Evolutionary conservation across 2,329 filamentous ascomycete species (phyloP), one percentile per base, ranked within the genome.

Genomic region (Ophiostoma novo-ulmi): DNA sequence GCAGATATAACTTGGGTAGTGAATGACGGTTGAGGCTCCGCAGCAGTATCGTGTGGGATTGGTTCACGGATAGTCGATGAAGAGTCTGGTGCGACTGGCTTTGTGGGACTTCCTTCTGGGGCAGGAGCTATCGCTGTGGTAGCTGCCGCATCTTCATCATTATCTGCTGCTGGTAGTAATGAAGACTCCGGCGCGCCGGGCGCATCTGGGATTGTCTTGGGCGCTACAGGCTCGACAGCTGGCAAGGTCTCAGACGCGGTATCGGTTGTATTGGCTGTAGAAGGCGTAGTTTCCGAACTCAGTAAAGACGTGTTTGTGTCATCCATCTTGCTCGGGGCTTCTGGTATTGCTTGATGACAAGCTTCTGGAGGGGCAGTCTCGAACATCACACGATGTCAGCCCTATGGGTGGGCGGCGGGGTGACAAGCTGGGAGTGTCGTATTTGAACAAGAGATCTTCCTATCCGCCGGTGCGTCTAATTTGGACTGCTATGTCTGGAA

Each of bases 321-420:
- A 22, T 35, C 26, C 13, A 63, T 63, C 0, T 11, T 35, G 58
- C 14, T 31, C 22, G 13, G 11, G 17, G 58, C 58, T 63, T 26
- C 58, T 35, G 58, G n/a, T 36, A 81, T 35, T 89, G 88, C 55
- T 83, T 82, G 72, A 83, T 84, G 58, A 26, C 26, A 35, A 63
- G 58, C 58, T 35, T 63, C 58, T 14, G 22, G 36, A 26, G 63
- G 11, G 20, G 63, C 36, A 17, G 17, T 35, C 36, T 41, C 35
- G 63, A 17, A 39, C 38, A 38, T 41, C 31, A 22, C 63, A 39
- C 17, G 31, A 66, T 26, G 35, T 6, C 63, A 66, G 63, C 63
- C 38, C 36, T 41, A 66, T 10, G 63, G 17, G 20, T 26, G 26
- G 58, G 26, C 58, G 58, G 58, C 22, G 58, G 26, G 26, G n/a